These are phyloP conservation scores for Podaxis sp. DNA, from an alignment of 768 basidiomycete genomes.

Conservation along the genomic window DNA sequence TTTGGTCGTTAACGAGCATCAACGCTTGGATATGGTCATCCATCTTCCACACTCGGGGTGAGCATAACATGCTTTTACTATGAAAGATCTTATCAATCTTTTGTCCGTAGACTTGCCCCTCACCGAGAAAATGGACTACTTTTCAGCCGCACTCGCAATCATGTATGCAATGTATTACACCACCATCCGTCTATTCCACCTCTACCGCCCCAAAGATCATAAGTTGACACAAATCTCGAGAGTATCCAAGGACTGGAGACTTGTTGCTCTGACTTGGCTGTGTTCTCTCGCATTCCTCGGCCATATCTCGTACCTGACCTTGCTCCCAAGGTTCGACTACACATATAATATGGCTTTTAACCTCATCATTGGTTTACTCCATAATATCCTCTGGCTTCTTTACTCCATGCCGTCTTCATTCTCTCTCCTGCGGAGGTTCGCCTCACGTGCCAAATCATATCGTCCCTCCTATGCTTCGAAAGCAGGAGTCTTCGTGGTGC, in stretches of 20 bases:
- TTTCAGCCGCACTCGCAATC: conserved; percentile 87
- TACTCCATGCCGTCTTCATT: conserved; percentile 61
- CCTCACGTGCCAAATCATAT: conserved; percentile 52
- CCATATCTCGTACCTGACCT: conserved; percentile 78
- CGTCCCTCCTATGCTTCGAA: conserved; percentile 55
- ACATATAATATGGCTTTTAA: conserved; percentile 91
- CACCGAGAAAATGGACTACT: conserved; percentile 94
- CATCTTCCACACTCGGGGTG: conserved; percentile 92
- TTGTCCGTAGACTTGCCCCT: conserved; percentile 60
- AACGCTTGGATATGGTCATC: conserved; percentile 94
- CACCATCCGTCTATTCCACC: conserved; percentile 71
- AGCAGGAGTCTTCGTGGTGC: conserved; percentile 58
- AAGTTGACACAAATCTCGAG: conserved; percentile 22
- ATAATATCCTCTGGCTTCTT: conserved; percentile 80
- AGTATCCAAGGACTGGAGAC: conserved; percentile 21
- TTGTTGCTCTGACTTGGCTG: conserved; percentile 44
- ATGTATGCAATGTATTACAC: conserved; percentile 79
- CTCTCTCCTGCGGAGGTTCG: conserved; percentile 54
- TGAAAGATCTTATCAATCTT: not conserved
- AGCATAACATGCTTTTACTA: conserved; percentile 22
- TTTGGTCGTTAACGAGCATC: conserved; percentile 69
- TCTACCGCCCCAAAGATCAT: conserved; percentile 48
- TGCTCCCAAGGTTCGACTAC: conserved; percentile 86
- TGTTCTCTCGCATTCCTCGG: conserved; percentile 58
- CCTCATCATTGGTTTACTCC: conserved; percentile 67